Conservation (phyloP, 2,329 filamentous ascomycete genomes). For the Neonectria coccinea region DNA sequence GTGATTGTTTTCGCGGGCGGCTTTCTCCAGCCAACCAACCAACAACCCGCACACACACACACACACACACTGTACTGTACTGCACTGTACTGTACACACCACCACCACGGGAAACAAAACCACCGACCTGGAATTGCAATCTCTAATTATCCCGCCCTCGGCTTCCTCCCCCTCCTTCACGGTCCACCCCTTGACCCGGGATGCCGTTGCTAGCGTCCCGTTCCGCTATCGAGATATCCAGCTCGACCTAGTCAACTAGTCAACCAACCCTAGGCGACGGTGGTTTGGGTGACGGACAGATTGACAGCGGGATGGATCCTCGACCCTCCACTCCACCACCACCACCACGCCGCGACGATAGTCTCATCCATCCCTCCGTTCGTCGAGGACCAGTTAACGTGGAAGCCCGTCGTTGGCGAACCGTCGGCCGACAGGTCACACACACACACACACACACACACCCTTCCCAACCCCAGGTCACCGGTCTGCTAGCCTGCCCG, state of each 20-base stretch:
- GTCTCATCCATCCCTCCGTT: conserved; percentile 9
- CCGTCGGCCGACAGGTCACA: background rate
- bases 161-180: background rate
- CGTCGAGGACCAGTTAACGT: background rate
- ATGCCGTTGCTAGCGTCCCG: background rate
- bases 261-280: background rate
- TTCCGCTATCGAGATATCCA: conserved; percentile 3
- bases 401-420: background rate
- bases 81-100: background rate
- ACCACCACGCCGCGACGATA: conserved; percentile 17
- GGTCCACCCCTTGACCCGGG: background rate
- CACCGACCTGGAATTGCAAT: background rate
- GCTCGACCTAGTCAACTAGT: background rate
- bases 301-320: conserved; percentile 4
- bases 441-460: background rate
- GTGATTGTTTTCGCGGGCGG: too few species aligned
- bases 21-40: background rate
- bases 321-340: conserved; percentile 1
- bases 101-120: background rate
- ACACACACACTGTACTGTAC: background rate
- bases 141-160: background rate
- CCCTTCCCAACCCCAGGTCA: background rate
- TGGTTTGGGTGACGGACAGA: background rate
- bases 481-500: background rate
- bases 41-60: background rate